phyloP scores from a whole-genome alignment of 2,329 filamentous ascomycete species.

The Knufia fluminis region DNA sequence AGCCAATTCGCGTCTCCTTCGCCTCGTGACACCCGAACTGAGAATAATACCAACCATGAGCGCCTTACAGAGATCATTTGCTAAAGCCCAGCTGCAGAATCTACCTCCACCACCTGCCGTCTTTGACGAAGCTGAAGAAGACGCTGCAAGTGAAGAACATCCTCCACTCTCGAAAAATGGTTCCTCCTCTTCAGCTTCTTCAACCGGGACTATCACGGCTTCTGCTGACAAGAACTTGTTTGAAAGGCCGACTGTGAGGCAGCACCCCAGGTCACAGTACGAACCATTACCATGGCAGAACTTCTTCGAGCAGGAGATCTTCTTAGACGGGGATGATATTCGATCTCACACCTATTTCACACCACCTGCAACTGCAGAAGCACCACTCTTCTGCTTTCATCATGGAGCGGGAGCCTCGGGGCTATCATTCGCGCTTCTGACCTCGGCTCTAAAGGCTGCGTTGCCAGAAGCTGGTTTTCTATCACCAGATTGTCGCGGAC shows the following conservation, averaged over 20 bases:
- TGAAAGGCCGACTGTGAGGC: conserved; percentile 50
- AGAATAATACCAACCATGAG: conserved; percentile 54
- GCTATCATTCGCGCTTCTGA: conserved; percentile 78
- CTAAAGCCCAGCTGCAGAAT: conserved; percentile 61
- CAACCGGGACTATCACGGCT: conserved; percentile 82
- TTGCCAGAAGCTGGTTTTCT: conserved; percentile 75
- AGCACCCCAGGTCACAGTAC: conserved; percentile 33
- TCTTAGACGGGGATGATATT: conserved; percentile 47
- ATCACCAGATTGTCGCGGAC: conserved; percentile 75
- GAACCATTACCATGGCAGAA: conserved; percentile 74
- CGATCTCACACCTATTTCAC: conserved; percentile 81
- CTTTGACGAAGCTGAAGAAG: conserved; percentile 35
- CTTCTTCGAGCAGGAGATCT: conserved; percentile 84
- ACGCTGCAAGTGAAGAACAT: conserved; percentile 26
- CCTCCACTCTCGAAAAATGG: conserved; percentile 38
- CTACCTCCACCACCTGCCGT: conserved; percentile 47
- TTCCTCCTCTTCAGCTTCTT: conserved; percentile 80
- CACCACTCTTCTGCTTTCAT: conserved; percentile 83
- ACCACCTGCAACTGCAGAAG: conserved; percentile 56
- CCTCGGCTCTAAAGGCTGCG: conserved; percentile 64
- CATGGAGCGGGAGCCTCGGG: conserved; percentile 92
- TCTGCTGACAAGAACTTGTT: conserved; percentile 65
- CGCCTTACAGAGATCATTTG: conserved; percentile 64
- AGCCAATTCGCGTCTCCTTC: neutral
- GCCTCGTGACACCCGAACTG: neutral